A percentile compares a stretch with the other conserved stretches of the same genome.
phyloP scores from a whole-genome alignment of 139 green algal species.

The Mesostigma viride region DNA sequence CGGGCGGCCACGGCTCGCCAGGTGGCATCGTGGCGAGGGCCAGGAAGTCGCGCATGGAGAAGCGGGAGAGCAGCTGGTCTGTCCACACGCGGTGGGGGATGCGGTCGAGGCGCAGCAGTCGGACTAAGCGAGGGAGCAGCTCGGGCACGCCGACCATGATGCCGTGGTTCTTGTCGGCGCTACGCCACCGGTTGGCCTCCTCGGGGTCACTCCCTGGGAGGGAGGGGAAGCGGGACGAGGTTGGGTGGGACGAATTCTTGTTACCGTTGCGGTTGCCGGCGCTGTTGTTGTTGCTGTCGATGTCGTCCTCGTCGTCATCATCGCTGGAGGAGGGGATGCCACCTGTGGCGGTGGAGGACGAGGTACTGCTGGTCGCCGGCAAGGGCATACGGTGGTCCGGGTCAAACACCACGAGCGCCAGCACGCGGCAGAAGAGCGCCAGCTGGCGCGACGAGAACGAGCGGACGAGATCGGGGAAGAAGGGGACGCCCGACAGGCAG shows the following conservation, averaged over 20 bases:
- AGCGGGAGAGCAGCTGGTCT: too few species aligned
- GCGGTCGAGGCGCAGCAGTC: constrained; percentile 25
- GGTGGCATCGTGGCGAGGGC: too few species aligned
- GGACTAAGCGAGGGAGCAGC: constrained; percentile 28
- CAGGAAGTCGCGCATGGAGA: too few species aligned
- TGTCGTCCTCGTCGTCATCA: too few species aligned
- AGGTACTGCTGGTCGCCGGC: too few species aligned
- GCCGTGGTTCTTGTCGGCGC: constrained; percentile 30
- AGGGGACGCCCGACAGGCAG: constrained; percentile 14
- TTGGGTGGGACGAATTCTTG: background rate
- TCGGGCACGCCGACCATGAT: constrained; percentile 25
- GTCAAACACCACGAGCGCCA: constrained; percentile 35
- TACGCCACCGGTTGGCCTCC: constrained; percentile 14
- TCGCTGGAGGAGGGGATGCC: background rate
- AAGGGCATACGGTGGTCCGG: constrained; percentile 20
- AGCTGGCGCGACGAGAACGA: constrained; percentile 24
- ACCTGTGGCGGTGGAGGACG: background rate
- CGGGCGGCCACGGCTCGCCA: too few species aligned
- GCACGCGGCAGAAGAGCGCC: constrained; percentile 33
- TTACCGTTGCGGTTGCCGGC: too few species aligned
- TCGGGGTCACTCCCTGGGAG: too few species aligned
- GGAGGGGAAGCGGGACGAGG: background rate
- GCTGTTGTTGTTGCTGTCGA: too few species aligned
- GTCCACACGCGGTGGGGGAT: too few species aligned
- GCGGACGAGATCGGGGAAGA: constrained; percentile 23